Conservation (phyloP, 1,139 yeast species). For the Ogataea hybrid region DNA sequence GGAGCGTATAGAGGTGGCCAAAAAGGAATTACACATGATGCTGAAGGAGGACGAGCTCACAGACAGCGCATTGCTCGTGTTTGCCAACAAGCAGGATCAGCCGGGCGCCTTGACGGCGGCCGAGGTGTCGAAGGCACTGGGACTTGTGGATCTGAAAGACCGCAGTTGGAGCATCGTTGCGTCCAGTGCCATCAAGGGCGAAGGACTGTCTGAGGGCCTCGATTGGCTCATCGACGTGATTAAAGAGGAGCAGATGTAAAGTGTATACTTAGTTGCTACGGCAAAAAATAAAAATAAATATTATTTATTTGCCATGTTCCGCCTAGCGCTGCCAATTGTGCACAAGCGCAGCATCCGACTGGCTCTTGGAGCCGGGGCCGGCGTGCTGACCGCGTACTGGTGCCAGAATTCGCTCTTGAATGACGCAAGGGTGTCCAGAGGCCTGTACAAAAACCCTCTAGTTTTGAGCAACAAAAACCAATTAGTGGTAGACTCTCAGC, state of each 20-base stretch:
- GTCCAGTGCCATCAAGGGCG: conserved; percentile 93
- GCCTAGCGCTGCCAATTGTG: conserved; percentile 5
- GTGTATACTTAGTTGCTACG: conserved; percentile 10
- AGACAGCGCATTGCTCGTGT: conserved; percentile 87
- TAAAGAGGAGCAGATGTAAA: conserved; percentile 77
- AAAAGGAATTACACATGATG: conserved; percentile 89
- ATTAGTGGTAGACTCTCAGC: conserved; percentile 42
- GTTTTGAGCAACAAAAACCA: conserved; percentile 17
- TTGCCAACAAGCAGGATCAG: conserved; percentile 97
- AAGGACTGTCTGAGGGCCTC: conserved; percentile 92
- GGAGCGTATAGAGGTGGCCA: conserved; percentile 85
- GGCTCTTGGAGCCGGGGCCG: conserved; percentile 7
- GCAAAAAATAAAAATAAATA: conserved; percentile 7
- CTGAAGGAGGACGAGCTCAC: conserved; percentile 87
- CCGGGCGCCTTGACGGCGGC: conserved; percentile 95
- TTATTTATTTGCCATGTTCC: conserved; percentile 5
- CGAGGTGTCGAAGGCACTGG: conserved; percentile 86
- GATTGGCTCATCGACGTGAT: conserved; percentile 98
- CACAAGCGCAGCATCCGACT: not conserved
- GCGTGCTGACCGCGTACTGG: conserved; percentile 1
- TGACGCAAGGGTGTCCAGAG: conserved; percentile 13
- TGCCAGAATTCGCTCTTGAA: conserved; percentile 7
- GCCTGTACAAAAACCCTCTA: conserved; percentile 12
- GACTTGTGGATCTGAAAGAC: conserved; percentile 85
- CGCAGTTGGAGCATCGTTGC: conserved; percentile 98